phyloP scores from a whole-genome alignment of 192 early-diverging fungal genomes.

The Martensiomyces pterosporus region DNA sequence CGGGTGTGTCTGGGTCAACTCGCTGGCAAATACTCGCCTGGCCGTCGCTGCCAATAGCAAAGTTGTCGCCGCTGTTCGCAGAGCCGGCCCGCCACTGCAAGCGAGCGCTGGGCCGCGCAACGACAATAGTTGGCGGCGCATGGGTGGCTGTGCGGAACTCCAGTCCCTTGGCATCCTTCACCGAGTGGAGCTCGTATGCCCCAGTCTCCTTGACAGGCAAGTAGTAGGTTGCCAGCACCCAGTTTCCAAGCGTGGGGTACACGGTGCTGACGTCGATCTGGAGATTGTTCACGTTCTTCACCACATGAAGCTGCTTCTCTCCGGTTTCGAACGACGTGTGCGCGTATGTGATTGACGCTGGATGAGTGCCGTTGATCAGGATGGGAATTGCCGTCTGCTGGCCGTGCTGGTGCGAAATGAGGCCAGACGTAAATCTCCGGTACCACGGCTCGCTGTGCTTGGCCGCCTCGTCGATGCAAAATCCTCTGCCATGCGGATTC shows the following conservation, averaged over 20 bases:
- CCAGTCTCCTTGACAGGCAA: conserved; percentile 34
- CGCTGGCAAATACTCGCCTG: conserved; percentile 48
- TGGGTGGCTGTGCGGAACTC: conserved; percentile 39
- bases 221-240: conserved; percentile 41
- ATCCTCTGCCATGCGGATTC: conserved; percentile 23
- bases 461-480: conserved; percentile 27
- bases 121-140: conserved; percentile 38
- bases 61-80: conserved; percentile 10
- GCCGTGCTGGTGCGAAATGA: conserved; percentile 7
- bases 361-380: conserved; percentile 45
- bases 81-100: conserved; percentile 29
- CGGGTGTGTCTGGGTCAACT: conserved; percentile 2
- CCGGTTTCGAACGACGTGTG: conserved; percentile 42
- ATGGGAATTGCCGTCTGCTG: conserved; percentile 30
- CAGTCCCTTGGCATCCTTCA: conserved; percentile 33
- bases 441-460: conserved; percentile 27
- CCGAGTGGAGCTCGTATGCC: conserved; percentile 38
- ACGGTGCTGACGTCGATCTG: conserved; percentile 18
- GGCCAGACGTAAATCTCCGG: conserved; percentile 10
- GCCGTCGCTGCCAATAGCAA: conserved; percentile 34
- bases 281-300: conserved; percentile 22
- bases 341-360: conserved; percentile 35
- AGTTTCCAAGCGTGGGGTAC: conserved; percentile 36
- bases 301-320: conserved; percentile 21
- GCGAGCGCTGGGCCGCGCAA: conserved; percentile 30